Conservation (phyloP, 495 filamentous ascomycete genomes). For the Aspergillus funiculosus region DNA sequence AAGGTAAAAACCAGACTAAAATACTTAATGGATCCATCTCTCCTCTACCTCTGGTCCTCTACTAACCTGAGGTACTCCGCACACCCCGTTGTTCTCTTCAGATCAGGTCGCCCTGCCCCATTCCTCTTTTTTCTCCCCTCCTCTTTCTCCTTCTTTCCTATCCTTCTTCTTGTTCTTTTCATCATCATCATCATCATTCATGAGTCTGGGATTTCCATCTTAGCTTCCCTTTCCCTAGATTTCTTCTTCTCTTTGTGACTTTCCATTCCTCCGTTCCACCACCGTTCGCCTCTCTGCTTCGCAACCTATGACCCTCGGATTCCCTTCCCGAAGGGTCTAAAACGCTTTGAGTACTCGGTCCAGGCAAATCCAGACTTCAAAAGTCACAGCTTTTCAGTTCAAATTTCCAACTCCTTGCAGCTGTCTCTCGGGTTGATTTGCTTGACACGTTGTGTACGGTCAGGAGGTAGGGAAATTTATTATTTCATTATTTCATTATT, state of each 20-base stretch:
- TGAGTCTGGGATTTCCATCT: not conserved
- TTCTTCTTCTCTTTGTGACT: too few species aligned
- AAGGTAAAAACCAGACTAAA: too few species aligned
- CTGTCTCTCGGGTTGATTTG: slow-evolving; percentile 12
- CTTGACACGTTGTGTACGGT: slow-evolving; percentile 19
- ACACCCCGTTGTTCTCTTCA: too few species aligned
- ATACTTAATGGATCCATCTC: too few species aligned
- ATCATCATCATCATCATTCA: slow-evolving; percentile 1
- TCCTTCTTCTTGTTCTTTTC: slow-evolving; percentile 1
- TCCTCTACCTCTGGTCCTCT: too few species aligned
- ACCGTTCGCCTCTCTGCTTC: too few species aligned
- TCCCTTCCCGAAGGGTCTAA: not conserved
- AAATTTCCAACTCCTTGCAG: slow-evolving; percentile 23
- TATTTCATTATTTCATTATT: not conserved
- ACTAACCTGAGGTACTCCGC: too few species aligned
- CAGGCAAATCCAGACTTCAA: not conserved
- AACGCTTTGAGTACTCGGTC: not conserved
- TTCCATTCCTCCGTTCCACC: too few species aligned
- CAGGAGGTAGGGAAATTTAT: slow-evolving; percentile 14
- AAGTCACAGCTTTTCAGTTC: slow-evolving; percentile 5
- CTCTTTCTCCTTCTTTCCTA: slow-evolving; percentile 1
- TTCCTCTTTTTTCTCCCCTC: slow-evolving; percentile 8
- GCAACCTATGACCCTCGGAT: too few species aligned
- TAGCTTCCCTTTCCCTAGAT: too few species aligned
- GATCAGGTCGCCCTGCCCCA: too few species aligned